Percentiles rank a stretch among this genome's conserved stretches.
phyloP scores from a whole-genome alignment of 1,284 basidiomycete genomes.

The Ceratobasidium theobromae region DNA sequence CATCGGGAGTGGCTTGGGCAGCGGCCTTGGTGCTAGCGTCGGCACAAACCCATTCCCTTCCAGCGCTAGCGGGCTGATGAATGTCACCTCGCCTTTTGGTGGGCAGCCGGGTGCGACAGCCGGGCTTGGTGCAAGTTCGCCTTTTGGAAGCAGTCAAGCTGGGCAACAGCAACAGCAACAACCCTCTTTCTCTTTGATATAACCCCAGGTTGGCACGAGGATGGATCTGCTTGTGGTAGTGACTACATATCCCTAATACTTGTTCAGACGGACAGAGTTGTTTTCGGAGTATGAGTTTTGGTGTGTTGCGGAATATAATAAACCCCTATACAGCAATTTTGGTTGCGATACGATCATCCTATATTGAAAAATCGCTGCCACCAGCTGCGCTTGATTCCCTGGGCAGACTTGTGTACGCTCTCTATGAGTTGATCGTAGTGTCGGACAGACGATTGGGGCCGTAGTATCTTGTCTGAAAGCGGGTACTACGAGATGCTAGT shows the following conservation, averaged over 20 bases:
- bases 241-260: slow-evolving; percentile 18
- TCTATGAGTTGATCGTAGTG: slow-evolving; percentile 7
- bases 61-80: too few species aligned
- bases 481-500: not conserved
- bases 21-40: not conserved
- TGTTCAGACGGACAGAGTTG: too few species aligned
- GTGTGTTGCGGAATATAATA: slow-evolving; percentile 15
- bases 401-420: slow-evolving; percentile 1
- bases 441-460: not conserved
- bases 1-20: too few species aligned
- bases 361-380: slow-evolving; percentile 20
- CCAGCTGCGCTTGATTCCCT: slow-evolving; percentile 9
- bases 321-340: not conserved
- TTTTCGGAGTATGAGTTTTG: not conserved
- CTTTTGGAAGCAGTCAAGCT: too few species aligned
- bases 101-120: too few species aligned
- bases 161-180: slow-evolving; percentile 27
- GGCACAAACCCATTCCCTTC: slow-evolving; percentile 16
- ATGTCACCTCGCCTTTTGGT: slow-evolving; percentile 12
- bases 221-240: not conserved
- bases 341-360: not conserved
- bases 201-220: not conserved
- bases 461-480: slow-evolving; percentile 16
- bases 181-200: slow-evolving; percentile 25
- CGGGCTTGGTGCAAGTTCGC: too few species aligned